Base-by-base conservation (phyloP, 768 basidiomycete species). In the Tulasnella sp. region DNA sequence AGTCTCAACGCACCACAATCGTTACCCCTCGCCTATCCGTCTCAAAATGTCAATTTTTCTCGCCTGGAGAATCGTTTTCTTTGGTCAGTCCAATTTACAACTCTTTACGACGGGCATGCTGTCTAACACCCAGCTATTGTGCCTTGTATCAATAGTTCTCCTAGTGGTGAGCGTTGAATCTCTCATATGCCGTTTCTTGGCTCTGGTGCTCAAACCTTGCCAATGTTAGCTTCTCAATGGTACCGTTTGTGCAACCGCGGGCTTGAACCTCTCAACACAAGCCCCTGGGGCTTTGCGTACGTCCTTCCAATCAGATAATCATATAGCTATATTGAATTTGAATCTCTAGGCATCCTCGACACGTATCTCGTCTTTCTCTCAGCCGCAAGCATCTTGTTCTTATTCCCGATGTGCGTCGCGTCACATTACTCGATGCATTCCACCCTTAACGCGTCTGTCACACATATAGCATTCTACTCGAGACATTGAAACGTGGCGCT, bases 321-420 rank as follows among this genome's bases (percentile, higher is more conserved):
- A 4, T 34, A 2, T 5, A 49, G 17, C 41, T 19, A 43, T 51
- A 19, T 21, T 48, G 27, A 49, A 21, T 34, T 21, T 31, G 27
- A 46, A 25, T 49, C 57, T 38, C 7, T 22, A 59, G 57, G 29
- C 29, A 22, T 29, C n/a, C 46, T 59, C 24, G 57, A 59, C 49
- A 30, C n/a, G 24, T 59, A 34, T 38, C 57, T 59, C 57, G 31
- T 59, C 45, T 24, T 59, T 38, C 31, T 51, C 57, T 59, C 57
- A 15, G 24, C 30, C 8, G 22, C 30, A 21, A 51, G 57, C 49
- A 49, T 59, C 57, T 31, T 59, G 30, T 49, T 49, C 46, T 38
- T 59, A 24, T 59, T 29, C 38, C 42, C 57, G 11, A 29, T 59
- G 57, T 59, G 42, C 45, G 57, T 59, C 29, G 10, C 49, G 12